A percentile compares a stretch with the other conserved stretches of the same genome.
These are phyloP conservation scores for Pichia nakasei DNA, from an alignment of 805 yeast species.

Conservation along the genomic window DNA sequence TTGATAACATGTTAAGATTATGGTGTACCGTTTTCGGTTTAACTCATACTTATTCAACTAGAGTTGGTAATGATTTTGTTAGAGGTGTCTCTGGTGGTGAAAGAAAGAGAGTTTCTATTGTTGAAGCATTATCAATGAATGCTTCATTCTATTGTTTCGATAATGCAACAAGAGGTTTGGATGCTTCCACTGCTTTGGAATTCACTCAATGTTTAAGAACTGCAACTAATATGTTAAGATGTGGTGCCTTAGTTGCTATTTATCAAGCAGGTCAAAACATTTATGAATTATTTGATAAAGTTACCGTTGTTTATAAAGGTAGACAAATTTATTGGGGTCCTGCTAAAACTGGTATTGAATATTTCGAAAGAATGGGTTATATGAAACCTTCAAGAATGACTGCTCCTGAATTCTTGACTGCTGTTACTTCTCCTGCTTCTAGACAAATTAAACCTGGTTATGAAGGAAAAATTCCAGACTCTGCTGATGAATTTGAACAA, in stretches of 20 bases:
- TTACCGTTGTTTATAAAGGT: slow-evolving; percentile 51
- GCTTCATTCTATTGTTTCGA: slow-evolving; percentile 56
- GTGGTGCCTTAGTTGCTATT: slow-evolving; percentile 54
- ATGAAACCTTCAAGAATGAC: slow-evolving; percentile 58
- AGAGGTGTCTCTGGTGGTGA: slow-evolving; percentile 70
- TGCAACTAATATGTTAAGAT: slow-evolving; percentile 49
- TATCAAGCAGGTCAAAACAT: slow-evolving; percentile 64
- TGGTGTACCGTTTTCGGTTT: slow-evolving; percentile 49
- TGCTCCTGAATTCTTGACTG: slow-evolving; percentile 60
- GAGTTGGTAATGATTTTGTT: slow-evolving; percentile 57
- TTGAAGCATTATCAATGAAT: slow-evolving; percentile 49
- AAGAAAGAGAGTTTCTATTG: slow-evolving; percentile 61
- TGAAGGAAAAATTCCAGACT: slow-evolving; percentile 46
- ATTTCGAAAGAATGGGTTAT: slow-evolving; percentile 57
- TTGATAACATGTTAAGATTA: slow-evolving; percentile 35
- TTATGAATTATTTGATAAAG: slow-evolving; percentile 53
- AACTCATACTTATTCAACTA: slow-evolving; percentile 50
- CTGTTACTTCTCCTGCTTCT: slow-evolving; percentile 58
- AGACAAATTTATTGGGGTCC: slow-evolving; percentile 54
- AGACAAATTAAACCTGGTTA: slow-evolving; percentile 42
- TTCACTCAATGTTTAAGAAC: slow-evolving; percentile 53
- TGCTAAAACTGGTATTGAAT: slow-evolving; percentile 43
- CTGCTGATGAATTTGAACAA: slow-evolving; percentile 49
- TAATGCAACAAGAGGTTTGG: slow-evolving; percentile 63
- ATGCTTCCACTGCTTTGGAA: slow-evolving; percentile 64